A percentile compares a stretch with the other conserved stretches of the same genome.
Evolutionary conservation across 331 rosid species (phyloP).

Genomic region (Malus hybrid): DNA sequence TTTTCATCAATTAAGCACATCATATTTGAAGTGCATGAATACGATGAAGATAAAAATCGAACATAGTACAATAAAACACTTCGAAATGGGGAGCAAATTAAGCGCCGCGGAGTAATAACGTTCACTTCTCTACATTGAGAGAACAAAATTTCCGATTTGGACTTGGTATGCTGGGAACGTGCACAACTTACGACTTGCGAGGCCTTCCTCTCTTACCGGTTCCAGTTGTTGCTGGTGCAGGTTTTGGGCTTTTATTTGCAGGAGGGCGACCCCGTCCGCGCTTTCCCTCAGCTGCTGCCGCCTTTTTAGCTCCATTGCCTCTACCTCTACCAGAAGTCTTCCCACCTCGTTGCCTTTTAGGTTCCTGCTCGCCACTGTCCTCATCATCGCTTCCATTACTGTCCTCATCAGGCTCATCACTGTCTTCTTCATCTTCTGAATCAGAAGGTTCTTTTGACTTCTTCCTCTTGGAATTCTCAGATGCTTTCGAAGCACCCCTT

Average conservation of each 20-base stretch:
- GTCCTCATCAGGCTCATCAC: conserved; percentile 29
- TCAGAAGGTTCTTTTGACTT: conserved; percentile 60
- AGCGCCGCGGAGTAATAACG: conserved; percentile 17
- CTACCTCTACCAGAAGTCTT: conserved; percentile 44
- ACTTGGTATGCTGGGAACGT: not conserved
- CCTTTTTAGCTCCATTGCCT: conserved; percentile 40
- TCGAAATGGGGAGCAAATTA: not conserved
- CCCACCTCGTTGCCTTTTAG: conserved; percentile 39
- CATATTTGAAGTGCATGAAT: not conserved
- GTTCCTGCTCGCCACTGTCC: conserved; percentile 44
- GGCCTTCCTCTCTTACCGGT: conserved; percentile 92
- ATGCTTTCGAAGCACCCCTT: conserved; percentile 50
- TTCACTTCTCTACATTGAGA: conserved; percentile 36
- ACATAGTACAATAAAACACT: not conserved
- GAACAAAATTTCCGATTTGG: conserved; percentile 39
- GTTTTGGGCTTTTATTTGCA: conserved; percentile 36
- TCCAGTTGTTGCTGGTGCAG: conserved; percentile 44
- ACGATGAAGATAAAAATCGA: not conserved
- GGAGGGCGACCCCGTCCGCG: conserved; percentile 60
- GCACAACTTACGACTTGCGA: conserved; percentile 41
- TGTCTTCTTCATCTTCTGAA: conserved; percentile 51
- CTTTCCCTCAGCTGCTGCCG: conserved; percentile 29
- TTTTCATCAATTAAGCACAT: conserved; percentile 11
- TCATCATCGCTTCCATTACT: conserved; percentile 53
- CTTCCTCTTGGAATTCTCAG: conserved; percentile 64